Conservation (phyloP, 305 asterid genomes). For the Rubia balearica region DNA sequence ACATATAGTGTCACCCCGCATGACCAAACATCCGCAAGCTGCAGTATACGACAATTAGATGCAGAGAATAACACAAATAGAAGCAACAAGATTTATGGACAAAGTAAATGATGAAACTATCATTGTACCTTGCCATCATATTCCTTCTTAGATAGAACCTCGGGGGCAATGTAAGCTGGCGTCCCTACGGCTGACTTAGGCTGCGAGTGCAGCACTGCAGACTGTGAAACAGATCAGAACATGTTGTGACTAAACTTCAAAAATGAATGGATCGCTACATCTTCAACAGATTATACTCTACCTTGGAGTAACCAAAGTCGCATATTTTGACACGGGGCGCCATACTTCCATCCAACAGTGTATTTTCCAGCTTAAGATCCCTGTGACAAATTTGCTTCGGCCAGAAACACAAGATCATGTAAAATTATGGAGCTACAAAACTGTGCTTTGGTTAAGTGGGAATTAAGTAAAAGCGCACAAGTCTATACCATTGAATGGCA, state of each 20-base stretch:
- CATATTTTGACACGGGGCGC: constrained; percentile 44
- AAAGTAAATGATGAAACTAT: neutral
- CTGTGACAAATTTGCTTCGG: constrained; percentile 59
- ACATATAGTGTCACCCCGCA: constrained; percentile 52
- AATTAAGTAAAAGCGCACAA: neutral
- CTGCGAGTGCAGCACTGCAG: constrained; percentile 43
- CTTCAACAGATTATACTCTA: neutral
- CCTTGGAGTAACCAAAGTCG: constrained; percentile 47
- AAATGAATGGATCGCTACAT: neutral
- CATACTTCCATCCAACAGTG: constrained; percentile 47
- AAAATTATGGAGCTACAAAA: neutral
- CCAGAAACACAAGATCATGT: constrained; percentile 7
- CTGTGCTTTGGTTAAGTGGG: neutral
- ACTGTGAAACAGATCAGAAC: constrained; percentile 17
- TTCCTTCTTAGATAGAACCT: constrained; percentile 38
- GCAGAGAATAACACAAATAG: constrained; percentile 1
- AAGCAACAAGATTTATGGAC: neutral
- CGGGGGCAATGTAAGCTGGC: constrained; percentile 51
- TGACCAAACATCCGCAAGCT: constrained; percentile 60
- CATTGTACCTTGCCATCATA: constrained; percentile 45
- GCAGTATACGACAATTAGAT: constrained; percentile 12
- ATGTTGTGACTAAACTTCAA: neutral
- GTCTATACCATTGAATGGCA: constrained; percentile 39
- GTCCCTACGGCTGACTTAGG: constrained; percentile 49
- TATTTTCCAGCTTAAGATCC: constrained; percentile 62